Conservation (phyloP, 805 yeast genomes). For the Metschnikowia drakensbergensis region DNA sequence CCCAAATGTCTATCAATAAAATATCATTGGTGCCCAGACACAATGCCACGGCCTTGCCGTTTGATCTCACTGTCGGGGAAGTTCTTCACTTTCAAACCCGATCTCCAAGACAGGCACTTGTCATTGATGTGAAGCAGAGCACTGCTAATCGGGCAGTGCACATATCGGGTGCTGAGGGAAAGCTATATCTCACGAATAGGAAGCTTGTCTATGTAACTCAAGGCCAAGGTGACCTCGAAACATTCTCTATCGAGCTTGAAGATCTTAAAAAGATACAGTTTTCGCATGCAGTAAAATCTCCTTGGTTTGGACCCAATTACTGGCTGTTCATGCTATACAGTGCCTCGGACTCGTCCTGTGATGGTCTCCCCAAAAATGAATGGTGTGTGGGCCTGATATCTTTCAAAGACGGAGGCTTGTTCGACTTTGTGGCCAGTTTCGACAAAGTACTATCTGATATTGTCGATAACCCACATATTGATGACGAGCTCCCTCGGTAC, state of each 20-base stretch:
- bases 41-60: constrained; percentile 13
- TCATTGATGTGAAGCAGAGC: constrained; percentile 21
- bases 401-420: constrained; percentile 49
- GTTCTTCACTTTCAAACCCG: constrained; percentile 13
- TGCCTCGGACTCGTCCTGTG: constrained; percentile 30
- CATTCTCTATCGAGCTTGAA: constrained; percentile 36
- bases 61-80: constrained; percentile 17
- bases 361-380: constrained; percentile 38
- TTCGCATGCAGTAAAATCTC: constrained; percentile 40
- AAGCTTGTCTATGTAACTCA: constrained; percentile 39
- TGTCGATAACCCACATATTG: constrained; percentile 36
- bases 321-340: constrained; percentile 43
- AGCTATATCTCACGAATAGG: constrained; percentile 38
- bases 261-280: constrained; percentile 29
- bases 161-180: constrained; percentile 37
- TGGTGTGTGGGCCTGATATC: constrained; percentile 35
- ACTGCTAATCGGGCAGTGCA: constrained; percentile 14
- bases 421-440: constrained; percentile 36
- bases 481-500: constrained; percentile 46
- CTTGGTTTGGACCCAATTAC: constrained; percentile 54
- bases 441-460: constrained; percentile 32
- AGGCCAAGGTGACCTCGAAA: constrained; percentile 39
- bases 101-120: constrained; percentile 28
- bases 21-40: constrained; percentile 3
- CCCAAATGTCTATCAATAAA: constrained; percentile 16